Percentiles rank a stretch among this genome's conserved stretches.
These are phyloP conservation scores for Podila epigama DNA, from an alignment of 192 early-diverging fungal genomes.

Conservation along the genomic window DNA sequence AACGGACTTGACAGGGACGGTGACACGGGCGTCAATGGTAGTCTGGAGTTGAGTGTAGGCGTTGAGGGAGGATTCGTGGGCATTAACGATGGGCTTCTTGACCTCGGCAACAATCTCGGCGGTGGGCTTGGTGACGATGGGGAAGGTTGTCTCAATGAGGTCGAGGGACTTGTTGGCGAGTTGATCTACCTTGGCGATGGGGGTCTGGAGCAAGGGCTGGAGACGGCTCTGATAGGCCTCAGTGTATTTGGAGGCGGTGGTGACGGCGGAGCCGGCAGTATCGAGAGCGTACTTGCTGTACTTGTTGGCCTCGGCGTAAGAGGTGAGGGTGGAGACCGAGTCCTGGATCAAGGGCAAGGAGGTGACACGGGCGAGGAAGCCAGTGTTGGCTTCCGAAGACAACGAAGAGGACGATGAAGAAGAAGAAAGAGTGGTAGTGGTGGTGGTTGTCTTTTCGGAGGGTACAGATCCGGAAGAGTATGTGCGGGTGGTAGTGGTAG, in stretches of 20 bases:
- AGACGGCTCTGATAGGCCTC: conserved; percentile 50
- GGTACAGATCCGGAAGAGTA: background rate
- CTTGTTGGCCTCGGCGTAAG: conserved; percentile 52
- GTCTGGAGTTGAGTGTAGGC: conserved; percentile 60
- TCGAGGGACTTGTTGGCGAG: conserved; percentile 72
- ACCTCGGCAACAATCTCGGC: conserved; percentile 65
- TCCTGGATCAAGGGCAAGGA: conserved; percentile 64
- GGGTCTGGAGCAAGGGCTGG: conserved; percentile 54
- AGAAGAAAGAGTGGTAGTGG: background rate
- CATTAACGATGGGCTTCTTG: conserved; percentile 55
- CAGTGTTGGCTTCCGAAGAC: background rate
- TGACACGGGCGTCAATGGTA: conserved; percentile 56
- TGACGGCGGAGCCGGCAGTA: conserved; percentile 35
- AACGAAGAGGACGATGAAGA: background rate
- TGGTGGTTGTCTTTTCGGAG: background rate
- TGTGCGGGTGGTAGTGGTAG: background rate
- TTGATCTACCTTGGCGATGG: conserved; percentile 63
- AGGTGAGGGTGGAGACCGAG: conserved; percentile 54
- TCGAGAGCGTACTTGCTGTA: conserved; percentile 28
- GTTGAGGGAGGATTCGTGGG: conserved; percentile 52
- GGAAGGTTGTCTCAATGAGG: conserved; percentile 64
- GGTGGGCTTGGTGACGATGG: conserved; percentile 68
- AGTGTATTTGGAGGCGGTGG: conserved; percentile 30
- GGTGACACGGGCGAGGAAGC: conserved; percentile 51
- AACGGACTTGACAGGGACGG: conserved; percentile 64